phyloP scores from a whole-genome alignment of 169 alveolate genomes.

The Plasmodium adleri region DNA sequence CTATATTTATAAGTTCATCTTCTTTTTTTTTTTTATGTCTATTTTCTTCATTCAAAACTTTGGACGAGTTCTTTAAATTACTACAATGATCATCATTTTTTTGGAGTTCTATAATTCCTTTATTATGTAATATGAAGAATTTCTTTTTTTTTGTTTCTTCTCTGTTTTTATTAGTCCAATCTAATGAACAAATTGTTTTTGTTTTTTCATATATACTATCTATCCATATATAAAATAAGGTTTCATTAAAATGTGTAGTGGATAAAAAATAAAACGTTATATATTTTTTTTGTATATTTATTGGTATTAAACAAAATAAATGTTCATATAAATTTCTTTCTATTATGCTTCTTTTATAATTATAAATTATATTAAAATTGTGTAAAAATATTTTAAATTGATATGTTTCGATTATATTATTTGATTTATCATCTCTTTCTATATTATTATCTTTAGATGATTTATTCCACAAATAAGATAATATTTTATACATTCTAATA shows the following conservation, averaged over 20 bases:
- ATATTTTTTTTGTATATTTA: constrained; percentile 3
- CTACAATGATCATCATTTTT: neutral
- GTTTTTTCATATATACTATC: constrained; percentile 16
- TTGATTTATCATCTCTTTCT: neutral
- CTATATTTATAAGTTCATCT: neutral
- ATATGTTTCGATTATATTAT: neutral
- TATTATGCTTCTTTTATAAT: constrained; percentile 33
- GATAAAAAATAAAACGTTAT: constrained; percentile 36
- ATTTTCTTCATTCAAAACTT: neutral
- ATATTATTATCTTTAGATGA: neutral
- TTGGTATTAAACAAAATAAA: constrained; percentile 17
- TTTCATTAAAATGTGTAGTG: constrained; percentile 9
- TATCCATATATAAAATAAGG: constrained; percentile 51
- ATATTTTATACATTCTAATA: constrained; percentile 9
- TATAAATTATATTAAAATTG: constrained; percentile 40
- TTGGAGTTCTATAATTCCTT: constrained; percentile 3
- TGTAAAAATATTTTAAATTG: constrained; percentile 53
- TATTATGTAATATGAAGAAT: constrained; percentile 36
- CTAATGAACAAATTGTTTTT: constrained; percentile 1
- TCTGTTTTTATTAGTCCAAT: neutral
- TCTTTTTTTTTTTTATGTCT: neutral
- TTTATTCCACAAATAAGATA: neutral
- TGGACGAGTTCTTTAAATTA: neutral
- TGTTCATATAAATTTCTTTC: constrained; percentile 69
- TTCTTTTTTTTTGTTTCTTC: constrained; percentile 37